Conservation (phyloP, 164 flowering plant species). For the Liquidambar formosana region DNA sequence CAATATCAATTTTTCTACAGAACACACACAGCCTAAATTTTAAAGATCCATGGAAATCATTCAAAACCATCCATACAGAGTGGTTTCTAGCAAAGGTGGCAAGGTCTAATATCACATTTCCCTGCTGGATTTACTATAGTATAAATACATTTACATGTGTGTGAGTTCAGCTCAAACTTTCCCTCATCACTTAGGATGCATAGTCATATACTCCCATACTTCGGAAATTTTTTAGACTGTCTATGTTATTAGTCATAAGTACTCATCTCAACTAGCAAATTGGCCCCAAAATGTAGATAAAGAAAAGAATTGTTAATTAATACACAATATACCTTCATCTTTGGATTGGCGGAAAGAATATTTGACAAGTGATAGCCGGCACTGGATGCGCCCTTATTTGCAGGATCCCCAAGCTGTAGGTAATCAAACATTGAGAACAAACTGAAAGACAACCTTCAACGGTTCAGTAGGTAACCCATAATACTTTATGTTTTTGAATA, state of each 20-base stretch:
- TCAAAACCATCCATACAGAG: background rate
- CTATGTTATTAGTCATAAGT: no score
- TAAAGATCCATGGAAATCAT: background rate
- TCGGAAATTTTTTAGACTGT: background rate
- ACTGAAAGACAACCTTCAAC: background rate
- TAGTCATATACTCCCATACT: background rate
- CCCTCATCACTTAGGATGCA: background rate
- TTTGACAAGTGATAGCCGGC: conserved; percentile 81
- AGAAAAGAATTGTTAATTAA: background rate
- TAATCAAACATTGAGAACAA: conserved; percentile 11
- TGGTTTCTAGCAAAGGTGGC: background rate
- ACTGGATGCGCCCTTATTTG: conserved; percentile 80
- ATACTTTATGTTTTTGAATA: background rate
- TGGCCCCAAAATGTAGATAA: background rate
- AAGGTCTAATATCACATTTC: background rate
- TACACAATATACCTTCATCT: conserved; percentile 72
- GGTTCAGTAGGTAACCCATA: background rate
- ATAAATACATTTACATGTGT: no score
- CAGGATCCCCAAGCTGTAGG: conserved; percentile 95
- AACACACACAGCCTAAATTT: no score
- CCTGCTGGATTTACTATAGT: no score
- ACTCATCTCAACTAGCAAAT: background rate
- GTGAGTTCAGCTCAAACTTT: background rate
- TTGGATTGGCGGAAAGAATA: conserved; percentile 87
- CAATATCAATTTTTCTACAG: no score